These are phyloP conservation scores for Dryadomyces sulphureus DNA, from an alignment of 2,329 filamentous ascomycete genomes.

Conservation along the genomic window DNA sequence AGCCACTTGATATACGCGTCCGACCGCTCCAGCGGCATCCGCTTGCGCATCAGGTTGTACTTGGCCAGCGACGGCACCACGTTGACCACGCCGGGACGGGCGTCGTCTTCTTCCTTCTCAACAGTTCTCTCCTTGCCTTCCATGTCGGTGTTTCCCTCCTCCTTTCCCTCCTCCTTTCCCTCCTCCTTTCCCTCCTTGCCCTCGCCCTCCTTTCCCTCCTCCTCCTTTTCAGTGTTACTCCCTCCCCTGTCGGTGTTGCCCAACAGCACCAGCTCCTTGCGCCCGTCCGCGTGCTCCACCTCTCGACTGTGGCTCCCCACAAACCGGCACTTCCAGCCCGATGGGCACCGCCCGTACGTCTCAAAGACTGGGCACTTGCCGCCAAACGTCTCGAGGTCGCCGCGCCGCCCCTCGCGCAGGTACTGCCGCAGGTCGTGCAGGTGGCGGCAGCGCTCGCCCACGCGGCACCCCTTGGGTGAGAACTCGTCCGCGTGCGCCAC, in stretches of 20 bases:
- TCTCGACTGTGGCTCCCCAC: conserved; percentile 77
- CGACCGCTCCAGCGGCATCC: conserved; percentile 53
- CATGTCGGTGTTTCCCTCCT: too few species aligned
- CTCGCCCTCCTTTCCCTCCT: conserved; percentile 19
- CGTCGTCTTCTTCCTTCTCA: conserved; percentile 26
- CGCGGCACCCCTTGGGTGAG: conserved; percentile 61
- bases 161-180: conserved; percentile 17
- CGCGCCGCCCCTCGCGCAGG: conserved; percentile 64
- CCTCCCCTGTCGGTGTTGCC: conserved; percentile 15
- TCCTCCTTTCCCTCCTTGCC: neutral
- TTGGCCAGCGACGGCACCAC: conserved; percentile 56
- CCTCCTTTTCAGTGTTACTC: conserved; percentile 11
- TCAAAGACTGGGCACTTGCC: conserved; percentile 75
- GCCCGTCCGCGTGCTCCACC: conserved; percentile 60
- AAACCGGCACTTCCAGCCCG: conserved; percentile 92
- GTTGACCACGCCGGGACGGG: conserved; percentile 58
- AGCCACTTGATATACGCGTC: conserved; percentile 69
- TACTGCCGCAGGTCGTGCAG: conserved; percentile 80
- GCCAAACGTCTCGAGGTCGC: conserved; percentile 61
- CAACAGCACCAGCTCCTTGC: conserved; percentile 64
- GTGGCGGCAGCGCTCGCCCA: conserved; percentile 66
- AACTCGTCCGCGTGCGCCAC: conserved; percentile 63
- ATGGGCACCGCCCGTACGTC: conserved; percentile 57
- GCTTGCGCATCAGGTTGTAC: conserved; percentile 59
- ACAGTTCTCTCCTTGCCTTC: neutral